Conservation (phyloP, 2,329 filamentous ascomycete species). For the Cladophialophora immunda region DNA sequence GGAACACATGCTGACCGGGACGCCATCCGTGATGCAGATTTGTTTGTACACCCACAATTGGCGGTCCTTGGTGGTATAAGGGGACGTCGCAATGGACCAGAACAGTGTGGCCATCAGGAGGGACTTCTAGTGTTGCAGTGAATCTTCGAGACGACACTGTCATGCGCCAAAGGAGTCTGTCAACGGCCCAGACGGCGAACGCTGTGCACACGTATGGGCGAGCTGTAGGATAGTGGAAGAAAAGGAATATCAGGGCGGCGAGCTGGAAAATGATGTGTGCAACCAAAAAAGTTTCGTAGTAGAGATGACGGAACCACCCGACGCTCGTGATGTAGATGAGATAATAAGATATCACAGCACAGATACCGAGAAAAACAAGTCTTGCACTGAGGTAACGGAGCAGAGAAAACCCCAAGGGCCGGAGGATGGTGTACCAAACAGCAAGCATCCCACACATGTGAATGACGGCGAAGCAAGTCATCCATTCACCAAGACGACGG, state of each 20-base stretch:
- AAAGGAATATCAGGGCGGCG: slow-evolving; percentile 64
- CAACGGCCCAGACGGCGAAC: slow-evolving; percentile 65
- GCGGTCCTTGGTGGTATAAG: slow-evolving; percentile 14
- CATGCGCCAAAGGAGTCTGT: slow-evolving; percentile 66
- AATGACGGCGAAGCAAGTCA: slow-evolving; percentile 67
- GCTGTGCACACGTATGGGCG: slow-evolving; percentile 63
- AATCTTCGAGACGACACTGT: slow-evolving; percentile 60
- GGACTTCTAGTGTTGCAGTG: slow-evolving; percentile 60
- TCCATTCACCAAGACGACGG: slow-evolving; percentile 68
- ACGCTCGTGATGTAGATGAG: slow-evolving; percentile 70
- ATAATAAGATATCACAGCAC: slow-evolving; percentile 66
- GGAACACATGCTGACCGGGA: slow-evolving; percentile 70
- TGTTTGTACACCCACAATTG: slow-evolving; percentile 39
- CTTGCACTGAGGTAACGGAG: slow-evolving; percentile 60
- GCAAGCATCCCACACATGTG: slow-evolving; percentile 65
- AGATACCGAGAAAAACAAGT: slow-evolving; percentile 64
- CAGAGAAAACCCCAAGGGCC: slow-evolving; percentile 60
- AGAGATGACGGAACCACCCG: slow-evolving; percentile 65
- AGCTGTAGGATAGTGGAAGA: slow-evolving; percentile 65
- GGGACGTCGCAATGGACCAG: slow-evolving; percentile 46
- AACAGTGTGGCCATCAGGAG: slow-evolving; percentile 66
- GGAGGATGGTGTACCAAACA: slow-evolving; percentile 63
- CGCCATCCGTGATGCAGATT: slow-evolving; percentile 63
- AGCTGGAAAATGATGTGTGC: slow-evolving; percentile 67
- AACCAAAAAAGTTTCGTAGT: slow-evolving; percentile 70